A percentile compares a stretch with the other conserved stretches of the same genome.
Conservation (phyloP, 805 yeast genomes). For the Kodamaea nitidulidarum region DNA sequence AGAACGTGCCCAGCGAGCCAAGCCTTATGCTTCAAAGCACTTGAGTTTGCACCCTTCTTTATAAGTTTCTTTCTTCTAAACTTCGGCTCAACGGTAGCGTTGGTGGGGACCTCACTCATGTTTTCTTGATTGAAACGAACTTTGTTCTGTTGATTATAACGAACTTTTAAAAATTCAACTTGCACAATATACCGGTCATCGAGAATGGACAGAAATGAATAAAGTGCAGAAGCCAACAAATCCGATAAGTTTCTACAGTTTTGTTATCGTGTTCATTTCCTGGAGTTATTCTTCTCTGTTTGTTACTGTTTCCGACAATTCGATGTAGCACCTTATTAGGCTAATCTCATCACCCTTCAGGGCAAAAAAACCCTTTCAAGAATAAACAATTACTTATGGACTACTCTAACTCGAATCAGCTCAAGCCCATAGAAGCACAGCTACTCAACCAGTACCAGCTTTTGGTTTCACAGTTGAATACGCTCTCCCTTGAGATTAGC, state of each 20-base stretch:
- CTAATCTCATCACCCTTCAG: background rate
- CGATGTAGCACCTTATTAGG: no score
- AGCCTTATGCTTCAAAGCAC: slow-evolving; percentile 41
- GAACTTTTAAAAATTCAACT: no score
- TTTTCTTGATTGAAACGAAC: background rate
- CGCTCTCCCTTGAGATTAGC: slow-evolving; percentile 30
- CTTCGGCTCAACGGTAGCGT: slow-evolving; percentile 13
- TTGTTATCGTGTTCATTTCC: background rate
- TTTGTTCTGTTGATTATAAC: background rate
- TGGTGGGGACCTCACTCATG: slow-evolving; percentile 10
- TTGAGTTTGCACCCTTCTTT: slow-evolving; percentile 23
- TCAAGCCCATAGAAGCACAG: slow-evolving; percentile 30
- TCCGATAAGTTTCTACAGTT: background rate
- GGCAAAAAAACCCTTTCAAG: background rate
- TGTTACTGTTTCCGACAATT: no score
- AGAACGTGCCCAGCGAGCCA: slow-evolving; percentile 59
- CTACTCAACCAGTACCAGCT: slow-evolving; percentile 37
- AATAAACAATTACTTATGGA: slow-evolving; percentile 11
- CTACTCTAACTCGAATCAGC: slow-evolving; percentile 15
- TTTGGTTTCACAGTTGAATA: slow-evolving; percentile 29
- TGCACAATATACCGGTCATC: no score
- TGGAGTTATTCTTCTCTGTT: no score
- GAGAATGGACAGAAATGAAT: no score
- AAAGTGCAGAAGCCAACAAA: no score
- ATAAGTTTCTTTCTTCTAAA: slow-evolving; percentile 26